Base-by-base conservation (phyloP, 768 basidiomycete genomes). In the Kwoniella europaea region DNA sequence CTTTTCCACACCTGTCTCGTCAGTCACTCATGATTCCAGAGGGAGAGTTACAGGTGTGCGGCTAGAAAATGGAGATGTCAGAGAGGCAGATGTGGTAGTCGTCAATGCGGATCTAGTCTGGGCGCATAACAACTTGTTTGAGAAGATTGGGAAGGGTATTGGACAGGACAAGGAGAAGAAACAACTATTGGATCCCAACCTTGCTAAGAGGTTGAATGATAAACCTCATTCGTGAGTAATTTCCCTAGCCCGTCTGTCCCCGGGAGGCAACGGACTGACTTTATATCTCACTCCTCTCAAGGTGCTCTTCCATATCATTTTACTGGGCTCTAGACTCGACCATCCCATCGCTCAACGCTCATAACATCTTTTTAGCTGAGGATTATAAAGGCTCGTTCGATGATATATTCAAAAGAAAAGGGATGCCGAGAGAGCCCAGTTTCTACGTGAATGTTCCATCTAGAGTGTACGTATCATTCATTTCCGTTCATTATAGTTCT, bases 391-490 rank as follows among this genome's bases (percentile, higher is more conserved):
- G 80, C 58, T 85, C 83, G 5, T 86, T 86, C 76, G 85, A 85
- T 65, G 80, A 82, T 46, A 86, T 86, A 71, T 86, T 86, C 80
- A 81, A 84, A 44, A 73, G 81, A 10, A 80, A 84, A 63, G 74
- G 77, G 29, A 82, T 86, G 75, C 85, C 85, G 3, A 74, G 80
- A 42, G 85, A 86, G 58, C 84, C 85, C 4, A 83, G 82, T 15
- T 86, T 86, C 79, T 85, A 86, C 78, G 84, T 86, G 74, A 85
- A 86, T 70, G 84, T 86, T 3, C 85, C 85, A 2, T 83, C 83
- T 2, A 65, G 82, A 68, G 72, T 80, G 79, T 81, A 63, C 35
- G 79, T 76, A 12, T n/a, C 41, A 62, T 63, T 15, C 16, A 29
- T 62, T 56, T 35, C 6, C 35, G 7, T 35, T 35, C 6, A 6